phyloP scores from a whole-genome alignment of 106 monocot genomes.

The Phalaenopsis aphrodite region DNA sequence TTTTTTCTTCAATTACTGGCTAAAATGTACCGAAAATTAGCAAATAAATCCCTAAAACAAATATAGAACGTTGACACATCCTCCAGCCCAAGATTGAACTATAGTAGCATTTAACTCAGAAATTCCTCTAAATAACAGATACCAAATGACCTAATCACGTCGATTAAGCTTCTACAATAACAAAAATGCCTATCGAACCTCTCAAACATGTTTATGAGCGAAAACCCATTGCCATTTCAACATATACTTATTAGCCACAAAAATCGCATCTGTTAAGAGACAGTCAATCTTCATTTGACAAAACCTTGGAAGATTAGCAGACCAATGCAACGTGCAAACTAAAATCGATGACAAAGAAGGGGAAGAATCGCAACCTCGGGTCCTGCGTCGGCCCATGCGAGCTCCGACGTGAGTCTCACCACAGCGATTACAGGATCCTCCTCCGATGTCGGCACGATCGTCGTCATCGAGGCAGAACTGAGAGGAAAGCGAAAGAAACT shows the following conservation, averaged over 20 bases:
- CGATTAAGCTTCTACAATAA: neutral
- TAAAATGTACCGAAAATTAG: neutral
- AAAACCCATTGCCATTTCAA: too few relatives aligned
- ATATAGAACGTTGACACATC: neutral
- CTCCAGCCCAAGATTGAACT: neutral
- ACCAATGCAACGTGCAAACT: too few relatives aligned
- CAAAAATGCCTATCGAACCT: neutral
- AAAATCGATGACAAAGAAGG: too few relatives aligned
- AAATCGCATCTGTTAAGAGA: neutral
- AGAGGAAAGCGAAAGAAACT: neutral
- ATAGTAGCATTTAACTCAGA: neutral
- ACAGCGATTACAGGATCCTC: conserved; percentile 76
- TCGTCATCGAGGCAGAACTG: conserved; percentile 33
- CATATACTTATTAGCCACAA: neutral
- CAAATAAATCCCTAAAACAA: neutral
- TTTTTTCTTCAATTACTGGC: neutral
- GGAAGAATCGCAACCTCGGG: conserved; percentile 46
- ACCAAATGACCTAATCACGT: neutral
- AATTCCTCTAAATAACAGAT: neutral
- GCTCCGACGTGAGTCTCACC: conserved; percentile 75
- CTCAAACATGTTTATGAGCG: too few relatives aligned
- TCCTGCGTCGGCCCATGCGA: conserved; percentile 90
- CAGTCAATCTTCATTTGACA: neutral
- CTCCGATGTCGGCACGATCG: conserved; percentile 66
- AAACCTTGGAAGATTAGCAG: neutral